A percentile compares a stretch with the other conserved stretches of the same genome.
Conservation (phyloP, 495 filamentous ascomycete species). For the Lichenothelia convexa region DNA sequence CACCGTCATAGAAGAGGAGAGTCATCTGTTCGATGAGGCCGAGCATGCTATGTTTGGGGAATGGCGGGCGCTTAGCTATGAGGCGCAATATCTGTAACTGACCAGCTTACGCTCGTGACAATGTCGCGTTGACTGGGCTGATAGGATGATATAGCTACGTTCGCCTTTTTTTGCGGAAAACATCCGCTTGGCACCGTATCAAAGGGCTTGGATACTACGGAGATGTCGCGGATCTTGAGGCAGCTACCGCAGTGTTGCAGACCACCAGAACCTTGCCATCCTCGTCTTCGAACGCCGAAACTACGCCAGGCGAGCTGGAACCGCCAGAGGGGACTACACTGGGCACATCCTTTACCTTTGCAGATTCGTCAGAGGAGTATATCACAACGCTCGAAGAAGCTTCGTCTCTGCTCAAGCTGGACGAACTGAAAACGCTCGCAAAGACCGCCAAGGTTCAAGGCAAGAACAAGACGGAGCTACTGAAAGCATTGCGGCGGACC, state of each 20-base stretch:
- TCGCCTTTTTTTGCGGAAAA: slow-evolving; percentile 84
- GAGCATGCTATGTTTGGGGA: slow-evolving; percentile 61
- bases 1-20: slow-evolving; percentile 78
- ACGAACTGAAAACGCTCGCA: slow-evolving; percentile 70
- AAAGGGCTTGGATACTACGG: slow-evolving; percentile 56
- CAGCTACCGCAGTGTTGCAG: slow-evolving; percentile 44
- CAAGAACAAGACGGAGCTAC: slow-evolving; percentile 71
- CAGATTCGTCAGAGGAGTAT: slow-evolving; percentile 50
- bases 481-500: slow-evolving; percentile 47
- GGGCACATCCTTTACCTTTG: slow-evolving; percentile 47
- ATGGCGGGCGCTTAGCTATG: slow-evolving; percentile 62
- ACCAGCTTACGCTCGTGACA: slow-evolving; percentile 3
- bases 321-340: slow-evolving; percentile 30
- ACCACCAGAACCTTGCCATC: slow-evolving; percentile 25
- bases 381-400: slow-evolving; percentile 77
- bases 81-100: slow-evolving; percentile 80
- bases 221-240: slow-evolving; percentile 58
- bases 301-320: slow-evolving; percentile 29
- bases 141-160: slow-evolving; percentile 68
- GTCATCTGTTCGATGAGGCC: slow-evolving; percentile 65
- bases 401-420: slow-evolving; percentile 56
- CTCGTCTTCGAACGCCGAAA: slow-evolving; percentile 14
- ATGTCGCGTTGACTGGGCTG: no score
- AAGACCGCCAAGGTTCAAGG: slow-evolving; percentile 78
- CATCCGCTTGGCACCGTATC: slow-evolving; percentile 82